Base-by-base conservation (phyloP, 2,329 filamentous ascomycete genomes). In the Diaporthe capsici region DNA sequence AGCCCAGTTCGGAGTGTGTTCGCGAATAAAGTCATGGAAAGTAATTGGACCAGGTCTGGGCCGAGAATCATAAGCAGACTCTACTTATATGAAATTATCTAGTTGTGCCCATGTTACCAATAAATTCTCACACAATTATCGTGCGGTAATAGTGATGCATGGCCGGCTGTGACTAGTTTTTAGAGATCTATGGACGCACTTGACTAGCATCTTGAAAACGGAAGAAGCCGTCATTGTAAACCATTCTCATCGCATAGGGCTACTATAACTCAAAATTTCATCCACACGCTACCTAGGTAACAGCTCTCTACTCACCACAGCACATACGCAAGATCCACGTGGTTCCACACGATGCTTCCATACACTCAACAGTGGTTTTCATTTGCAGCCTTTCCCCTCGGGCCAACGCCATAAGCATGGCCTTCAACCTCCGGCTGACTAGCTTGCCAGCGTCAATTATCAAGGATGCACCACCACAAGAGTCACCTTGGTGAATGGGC, bases 391-490 rank as follows among this genome's bases (percentile, higher is more conserved):
- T 67, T 37, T 28, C 28, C 28, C 22, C 10, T 31, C 17, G 25
- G 34, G 4, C 28, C 25, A 34, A 49, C 1, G 4, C 22, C 20
- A 42, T 22, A 47, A 65, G 8, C 8, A 65, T 31, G 4, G 15
- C 25, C 20, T 49, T 9, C 8, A n/a, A 25, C 28, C 25, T n/a
- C 9, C n/a, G 44, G 17, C 25, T 34, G 15, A 3, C 15, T 2
- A 12, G 15, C 15, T n/a, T 22, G 8, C 42, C 25, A 65, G 31
- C 22, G 31, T 28, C 34, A 4, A 17, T 22, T 0, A n/a, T 70
- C 65, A 70, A 70, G 65, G 34, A 31, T 70, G 49, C 15, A 70
- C 34, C 31, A 70, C 65, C 34, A 70, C 65, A 39, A 70, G 65
- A 25, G 65, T 70, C n/a, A 55, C 65, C 34, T 70, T 70, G 22